Evolutionary conservation across 1,139 yeast species (phyloP), one percentile per base, ranked within the genome.

Genomic region (Saccharomyces hybrid): DNA sequence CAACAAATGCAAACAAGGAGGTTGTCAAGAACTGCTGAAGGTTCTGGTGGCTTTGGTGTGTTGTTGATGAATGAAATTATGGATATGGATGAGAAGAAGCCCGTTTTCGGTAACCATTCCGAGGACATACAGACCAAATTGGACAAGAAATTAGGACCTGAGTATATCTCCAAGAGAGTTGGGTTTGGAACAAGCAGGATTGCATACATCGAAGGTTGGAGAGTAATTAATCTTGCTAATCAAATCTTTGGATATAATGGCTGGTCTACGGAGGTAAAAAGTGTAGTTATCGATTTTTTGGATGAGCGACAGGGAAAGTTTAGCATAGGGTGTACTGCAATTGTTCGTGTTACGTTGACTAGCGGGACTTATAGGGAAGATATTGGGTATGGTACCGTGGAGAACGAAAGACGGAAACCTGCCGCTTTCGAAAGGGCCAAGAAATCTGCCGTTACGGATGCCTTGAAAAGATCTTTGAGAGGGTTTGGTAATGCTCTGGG

Each of bases 371-470:
- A 72, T 63, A 88, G 85, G 61, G 95, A 87, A 63, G 95, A 87
- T 70, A 81, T 86, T 50, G 95, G 95, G 0, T 86, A 86, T 66
- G 95, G 95, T 11, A 82, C 81, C 53, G 81, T 84, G 29, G 95
- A 87, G 51, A 85, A 85, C 65, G 86, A 88, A 47, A 79, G 80
- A 54, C 76, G 82, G 46, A 84, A 84, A 64, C 82, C 89, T 0
- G 80, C 80, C 71, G 95, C 93, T 0, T 85, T 85, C 66, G 95
- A 86, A 63, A 85, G 86, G 62, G 85, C 91, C 56, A 84, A 84
- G 65, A 87, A 87, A 62, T 91, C 88, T 60, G 93, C 95, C 0
- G 81, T 83, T 51, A 87, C 95, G 0, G 95, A 87, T 71, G 95
- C 88, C 0, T 70, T 86, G 62, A 87, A 87, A 65, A 72, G 95